Evolutionary conservation across 2,329 filamentous ascomycete species (phyloP), one percentile per base, ranked within the genome.

Genomic region (Fusarium bulbicola): DNA sequence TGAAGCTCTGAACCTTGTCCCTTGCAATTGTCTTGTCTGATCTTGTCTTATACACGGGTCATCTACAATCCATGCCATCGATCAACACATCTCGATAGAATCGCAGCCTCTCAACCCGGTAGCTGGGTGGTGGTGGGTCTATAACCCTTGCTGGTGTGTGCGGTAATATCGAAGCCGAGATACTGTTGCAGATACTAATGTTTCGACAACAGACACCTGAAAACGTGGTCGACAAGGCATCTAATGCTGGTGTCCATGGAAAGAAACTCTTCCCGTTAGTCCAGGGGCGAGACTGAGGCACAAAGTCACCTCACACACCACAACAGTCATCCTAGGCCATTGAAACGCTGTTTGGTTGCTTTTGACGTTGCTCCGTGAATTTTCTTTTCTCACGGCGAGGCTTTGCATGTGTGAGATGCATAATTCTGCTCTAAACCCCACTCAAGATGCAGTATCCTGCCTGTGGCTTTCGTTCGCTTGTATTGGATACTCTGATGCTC

Each of bases 171-270:
- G 36, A 58, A 47, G 30, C 66, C 37, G 37, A 47, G 45, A 69
- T 70, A 32, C 61, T 37, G 46, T n/a, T 62, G 26, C 56, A 60
- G 30, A 63, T 56, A 39, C 32, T 18, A 63, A 30, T 61, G 64
- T 72, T 74, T 74, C 64, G 66, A 69, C 34, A 64, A 42, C 68
- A 77, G 64, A 68, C 68, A 57, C 42, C 40, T 26, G 42, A 57
- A 74, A 68, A 69, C 61, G 65, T 64, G 57, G 66, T 65, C 21
- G 24, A 65, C 58, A 66, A 68, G 64, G 71, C 61, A 68, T 59
- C 24, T 34, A 39, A 58, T 54, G 28, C 43, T 63, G 62, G 49
- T 40, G 34, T 32, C 49, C 47, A 50, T 54, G 28, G 12, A 32
- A 42, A 36, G 20, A 37, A 45, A 32, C 34, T 45, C 46, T 30